Evolutionary conservation across 116 monocot genomes (phyloP), one percentile per base, ranked within the genome.

Genomic region (Phalaenopsis hybrid): DNA sequence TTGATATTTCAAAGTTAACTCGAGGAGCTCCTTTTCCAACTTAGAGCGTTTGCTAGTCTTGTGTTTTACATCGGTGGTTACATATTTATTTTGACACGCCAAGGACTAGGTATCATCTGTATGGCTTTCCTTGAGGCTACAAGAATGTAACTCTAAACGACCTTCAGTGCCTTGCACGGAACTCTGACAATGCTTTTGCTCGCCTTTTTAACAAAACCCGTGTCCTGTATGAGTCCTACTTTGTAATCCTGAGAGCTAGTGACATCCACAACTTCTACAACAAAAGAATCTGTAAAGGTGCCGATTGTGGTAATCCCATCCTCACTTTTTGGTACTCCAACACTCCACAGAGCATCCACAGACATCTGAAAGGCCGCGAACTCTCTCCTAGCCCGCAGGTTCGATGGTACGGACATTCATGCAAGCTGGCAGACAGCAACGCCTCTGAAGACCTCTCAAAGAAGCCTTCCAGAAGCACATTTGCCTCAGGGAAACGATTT

Each of bases 401-500:
- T 37, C 43, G 73, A 15, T 17, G 49, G 28, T 34, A 37, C 50
- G 79, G 59, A 68, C 49, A 50, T 31, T 61, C 33, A 17, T 2
- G 17, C 77, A 33, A 57, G 15, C 3, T 82, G 41, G 25, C 57
- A 12, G 73, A 5, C 25, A 74, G 51, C 15, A 77, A 67, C 21
- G 72, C 68, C 34, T 86, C 88, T 12, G 82, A 25, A 34, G 88
- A 82, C 84, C 80, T 86, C 78, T 88, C 91, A 57, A 91, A 88
- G 79, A 91, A 91, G 58, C 91, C 91, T 88, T 28, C 91, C 67
- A 88, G 91, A 3, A 91, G 81, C 12, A 88, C 86, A 70, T 88
- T 79, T 23, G 91, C 91, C 46, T 91, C 91, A 0, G 91, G 91
- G 20, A 91, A 88, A 23, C 83, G 83, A 48, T 81, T 79, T 31